These are phyloP conservation scores for Hymenoscyphus albidus DNA, from an alignment of 2,329 filamentous ascomycete genomes.

Conservation along the genomic window DNA sequence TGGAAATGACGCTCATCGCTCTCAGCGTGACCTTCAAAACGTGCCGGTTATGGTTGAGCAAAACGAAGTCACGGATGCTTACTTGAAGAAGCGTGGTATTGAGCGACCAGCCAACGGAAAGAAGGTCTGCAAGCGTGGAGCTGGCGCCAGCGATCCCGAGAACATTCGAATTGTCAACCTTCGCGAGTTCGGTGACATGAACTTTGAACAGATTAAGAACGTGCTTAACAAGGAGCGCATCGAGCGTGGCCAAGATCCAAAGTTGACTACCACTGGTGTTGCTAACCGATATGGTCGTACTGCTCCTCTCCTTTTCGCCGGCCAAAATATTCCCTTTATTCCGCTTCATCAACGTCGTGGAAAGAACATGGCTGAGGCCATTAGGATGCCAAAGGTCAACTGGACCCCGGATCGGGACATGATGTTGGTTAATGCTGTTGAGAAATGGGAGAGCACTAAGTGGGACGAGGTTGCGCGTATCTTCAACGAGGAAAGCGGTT, in stretches of 20 bases:
- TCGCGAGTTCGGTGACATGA: conserved; percentile 22
- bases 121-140: conserved; percentile 22
- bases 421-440: conserved; percentile 19
- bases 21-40: conserved; percentile 18
- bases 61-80: conserved; percentile 23
- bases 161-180: conserved; percentile 34
- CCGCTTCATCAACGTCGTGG: conserved; percentile 21
- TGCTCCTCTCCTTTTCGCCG: conserved; percentile 31
- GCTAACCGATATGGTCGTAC: conserved; percentile 33
- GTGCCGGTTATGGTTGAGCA: conserved; percentile 19
- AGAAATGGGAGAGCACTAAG: conserved; percentile 22
- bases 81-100: conserved; percentile 28
- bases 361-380: background rate
- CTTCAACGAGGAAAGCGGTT: conserved; percentile 19
- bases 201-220: conserved; percentile 26
- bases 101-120: conserved; percentile 19
- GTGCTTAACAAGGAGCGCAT: conserved; percentile 26
- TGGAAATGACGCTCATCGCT: background rate
- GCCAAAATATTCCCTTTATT: conserved; percentile 27
- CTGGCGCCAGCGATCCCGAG: conserved; percentile 33
- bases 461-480: conserved; percentile 24
- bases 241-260: conserved; percentile 18
- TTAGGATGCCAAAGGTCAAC: background rate
- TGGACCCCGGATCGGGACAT: conserved; percentile 26
- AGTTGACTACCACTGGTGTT: conserved; percentile 25